Base-by-base conservation (phyloP, 768 basidiomycete species). In the Sporobolomyces phaffii region DNA sequence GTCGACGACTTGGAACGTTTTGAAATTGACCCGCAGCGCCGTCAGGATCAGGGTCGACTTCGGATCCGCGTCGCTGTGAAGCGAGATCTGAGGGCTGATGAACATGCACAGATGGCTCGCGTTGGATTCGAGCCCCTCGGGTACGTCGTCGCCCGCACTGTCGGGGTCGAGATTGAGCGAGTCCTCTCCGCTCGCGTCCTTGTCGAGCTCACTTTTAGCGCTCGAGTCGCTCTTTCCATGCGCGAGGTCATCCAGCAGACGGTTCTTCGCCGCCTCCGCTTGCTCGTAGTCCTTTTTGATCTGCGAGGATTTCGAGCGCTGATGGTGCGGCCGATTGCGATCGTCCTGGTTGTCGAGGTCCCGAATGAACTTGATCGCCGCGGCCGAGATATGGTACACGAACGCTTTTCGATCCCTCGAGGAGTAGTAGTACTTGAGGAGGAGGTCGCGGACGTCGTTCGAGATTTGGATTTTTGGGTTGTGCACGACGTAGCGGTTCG, bases 401-500 rank as follows among this genome's bases (percentile, higher is more conserved):
- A 67, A 62, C 8, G 68, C 67, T 36, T 64, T 68, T 28, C 89
- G 82, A 29, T 85, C 83, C 50, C 86, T 82, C 41, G 86, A 88
- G 73, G 87, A 88, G 75, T 89, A 87, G 73, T 90, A 93, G 77
- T 96, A 96, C 74, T 88, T 86, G 78, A 89, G 83, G 77, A 92
- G 81, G 65, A 94, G 85, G 88, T 93, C 74, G 56, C 58, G 40
- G 31, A 60, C 67, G 8, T 17, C 65, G 56, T 69, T 72, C 65
- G 76, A 68, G 47, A 91, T 81, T 73, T 85, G 86, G 50, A 94
- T 81, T 52, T 84, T 87, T 1, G 91, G 92, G 67, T 84, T 87
- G 77, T 96, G 91, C 20, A 91, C 82, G 74, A 94, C 89, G 75
- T 92, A 90, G 29, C 92, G 90, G 73, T 93, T 89, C 75, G 89